Evolutionary conservation across 2,329 filamentous ascomycete species (phyloP).

Genomic region (Fusarium guadeloupense): DNA sequence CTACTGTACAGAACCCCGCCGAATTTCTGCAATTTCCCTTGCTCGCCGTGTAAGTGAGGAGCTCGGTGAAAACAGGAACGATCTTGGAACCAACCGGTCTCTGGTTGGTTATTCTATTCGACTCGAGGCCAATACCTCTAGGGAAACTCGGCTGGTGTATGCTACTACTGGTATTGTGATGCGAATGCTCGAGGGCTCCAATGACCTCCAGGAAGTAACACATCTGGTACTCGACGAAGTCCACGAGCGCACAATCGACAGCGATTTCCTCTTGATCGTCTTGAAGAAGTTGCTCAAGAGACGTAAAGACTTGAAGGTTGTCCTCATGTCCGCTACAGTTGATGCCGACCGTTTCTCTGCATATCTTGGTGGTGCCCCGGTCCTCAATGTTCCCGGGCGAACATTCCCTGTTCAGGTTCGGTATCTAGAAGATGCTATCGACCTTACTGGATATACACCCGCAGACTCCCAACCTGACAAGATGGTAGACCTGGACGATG

Average conservation of each 20-base stretch:
- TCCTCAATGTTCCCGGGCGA: conserved; percentile 89
- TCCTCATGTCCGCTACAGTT: conserved; percentile 97
- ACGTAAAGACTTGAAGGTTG: conserved; percentile 85
- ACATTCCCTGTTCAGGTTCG: conserved; percentile 91
- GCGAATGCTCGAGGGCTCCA: conserved; percentile 92
- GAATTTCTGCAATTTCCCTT: conserved; percentile 95
- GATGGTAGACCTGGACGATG: conserved; percentile 71
- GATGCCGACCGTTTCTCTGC: conserved; percentile 90
- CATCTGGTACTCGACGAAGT: conserved; percentile 98
- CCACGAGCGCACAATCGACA: conserved; percentile 95
- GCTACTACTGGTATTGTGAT: conserved; percentile 95
- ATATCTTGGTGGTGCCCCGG: conserved; percentile 85
- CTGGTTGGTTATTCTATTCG: conserved; percentile 95
- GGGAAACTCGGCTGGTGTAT: conserved; percentile 86
- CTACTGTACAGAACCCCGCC: conserved; percentile 92
- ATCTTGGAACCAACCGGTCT: conserved; percentile 83
- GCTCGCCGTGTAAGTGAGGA: conserved; percentile 95
- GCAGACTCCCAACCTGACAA: conserved; percentile 58
- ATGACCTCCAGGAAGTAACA: conserved; percentile 87
- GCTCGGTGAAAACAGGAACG: conserved; percentile 82
- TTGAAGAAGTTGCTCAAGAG: conserved; percentile 81
- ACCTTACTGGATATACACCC: conserved; percentile 78
- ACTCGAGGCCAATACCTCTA: conserved; percentile 85
- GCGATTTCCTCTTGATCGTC: conserved; percentile 93
- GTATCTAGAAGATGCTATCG: conserved; percentile 92